Evolutionary conservation across 1,139 yeast species (phyloP).

Genomic region (Petasospora rhodanensis): DNA sequence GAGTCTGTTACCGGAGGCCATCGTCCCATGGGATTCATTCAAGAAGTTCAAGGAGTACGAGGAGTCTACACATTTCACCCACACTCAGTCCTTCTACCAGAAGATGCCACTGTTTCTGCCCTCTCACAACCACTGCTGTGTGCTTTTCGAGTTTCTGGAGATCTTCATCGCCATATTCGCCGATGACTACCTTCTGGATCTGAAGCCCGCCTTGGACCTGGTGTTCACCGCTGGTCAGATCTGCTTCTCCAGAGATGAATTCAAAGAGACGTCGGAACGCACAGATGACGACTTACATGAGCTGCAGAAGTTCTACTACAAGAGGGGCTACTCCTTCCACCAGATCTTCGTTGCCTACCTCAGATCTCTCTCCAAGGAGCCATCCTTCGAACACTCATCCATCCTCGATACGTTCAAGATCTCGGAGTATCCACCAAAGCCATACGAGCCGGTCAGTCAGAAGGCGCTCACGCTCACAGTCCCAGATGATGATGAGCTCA

Average conservation of each 20-base stretch:
- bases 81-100: slow-evolving; percentile 29
- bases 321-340: slow-evolving; percentile 28
- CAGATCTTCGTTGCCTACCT: slow-evolving; percentile 29
- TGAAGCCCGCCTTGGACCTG: slow-evolving; percentile 27
- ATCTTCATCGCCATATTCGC: slow-evolving; percentile 28
- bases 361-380: slow-evolving; percentile 28
- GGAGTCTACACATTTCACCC: slow-evolving; percentile 18
- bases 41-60: slow-evolving; percentile 26
- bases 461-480: slow-evolving; percentile 30
- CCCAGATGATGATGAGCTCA: slow-evolving; percentile 24
- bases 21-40: slow-evolving; percentile 31
- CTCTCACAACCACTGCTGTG: slow-evolving; percentile 30
- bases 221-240: slow-evolving; percentile 33
- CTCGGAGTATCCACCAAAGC: slow-evolving; percentile 29
- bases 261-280: slow-evolving; percentile 8
- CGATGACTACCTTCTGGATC: slow-evolving; percentile 29
- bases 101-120: slow-evolving; percentile 29
- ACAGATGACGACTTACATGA: slow-evolving; percentile 22
- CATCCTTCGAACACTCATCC: slow-evolving; percentile 26
- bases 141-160: slow-evolving; percentile 31
- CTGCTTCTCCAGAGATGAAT: slow-evolving; percentile 24
- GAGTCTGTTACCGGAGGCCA: slow-evolving; percentile 30
- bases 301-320: slow-evolving; percentile 24
- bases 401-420: slow-evolving; percentile 29
- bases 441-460: slow-evolving; percentile 29